phyloP scores from a whole-genome alignment of 139 green algal species.

The Chlorella sp. region DNA sequence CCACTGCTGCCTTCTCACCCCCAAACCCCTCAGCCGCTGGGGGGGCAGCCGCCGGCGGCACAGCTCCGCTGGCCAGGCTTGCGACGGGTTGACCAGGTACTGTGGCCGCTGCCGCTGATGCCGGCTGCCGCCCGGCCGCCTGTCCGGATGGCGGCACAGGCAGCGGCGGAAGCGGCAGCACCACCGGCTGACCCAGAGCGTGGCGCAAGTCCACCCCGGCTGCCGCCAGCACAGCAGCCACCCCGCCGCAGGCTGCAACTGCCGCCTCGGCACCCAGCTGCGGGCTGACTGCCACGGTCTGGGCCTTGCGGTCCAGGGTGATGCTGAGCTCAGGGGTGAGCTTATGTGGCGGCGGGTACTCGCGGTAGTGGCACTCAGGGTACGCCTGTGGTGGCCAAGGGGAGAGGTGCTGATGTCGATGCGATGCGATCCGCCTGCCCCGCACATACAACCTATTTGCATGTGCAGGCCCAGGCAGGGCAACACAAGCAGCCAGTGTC shows the following conservation, averaged over 20 bases:
- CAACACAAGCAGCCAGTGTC: no score
- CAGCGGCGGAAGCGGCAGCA: no score
- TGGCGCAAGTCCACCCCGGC: constrained; percentile 43
- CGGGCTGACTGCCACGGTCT: constrained; percentile 48
- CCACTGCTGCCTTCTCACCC: not conserved
- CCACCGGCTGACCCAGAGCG: not conserved
- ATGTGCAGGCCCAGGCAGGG: constrained; percentile 43
- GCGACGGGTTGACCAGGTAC: no score
- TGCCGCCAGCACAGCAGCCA: constrained; percentile 54
- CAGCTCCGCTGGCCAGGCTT: no score
- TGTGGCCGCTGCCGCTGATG: not conserved
- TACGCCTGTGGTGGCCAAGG: no score
- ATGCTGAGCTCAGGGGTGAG: constrained; percentile 57
- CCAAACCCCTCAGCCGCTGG: constrained; percentile 6
- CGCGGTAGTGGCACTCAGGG: constrained; percentile 52
- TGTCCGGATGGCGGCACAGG: not conserved
- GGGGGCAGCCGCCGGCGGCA: no score
- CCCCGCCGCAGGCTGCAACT: constrained; percentile 61
- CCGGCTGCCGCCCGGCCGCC: not conserved
- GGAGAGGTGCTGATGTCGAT: no score
- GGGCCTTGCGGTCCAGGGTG: constrained; percentile 41
- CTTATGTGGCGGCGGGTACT: constrained; percentile 52
- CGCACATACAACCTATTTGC: no score
- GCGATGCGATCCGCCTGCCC: no score
- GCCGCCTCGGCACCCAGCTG: constrained; percentile 63